Evolutionary conservation across 306 rosid species (phyloP), one percentile per base, ranked within the genome.

Genomic region (Rosa persica): DNA sequence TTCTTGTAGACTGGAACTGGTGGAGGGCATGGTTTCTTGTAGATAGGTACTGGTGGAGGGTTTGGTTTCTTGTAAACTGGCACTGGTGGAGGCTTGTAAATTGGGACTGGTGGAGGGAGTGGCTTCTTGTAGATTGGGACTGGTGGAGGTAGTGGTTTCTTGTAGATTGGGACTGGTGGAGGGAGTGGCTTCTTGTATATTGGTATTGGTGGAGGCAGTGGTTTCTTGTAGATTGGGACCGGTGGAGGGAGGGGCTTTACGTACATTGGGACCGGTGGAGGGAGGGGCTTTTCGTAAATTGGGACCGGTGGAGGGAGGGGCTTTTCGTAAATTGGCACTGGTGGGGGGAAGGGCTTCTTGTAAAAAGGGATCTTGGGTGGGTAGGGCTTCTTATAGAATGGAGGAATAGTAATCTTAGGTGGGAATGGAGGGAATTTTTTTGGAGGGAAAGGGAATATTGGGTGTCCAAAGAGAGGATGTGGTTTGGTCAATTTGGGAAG

Each of bases 361-460:
- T 54, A 65, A 2, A 74, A 51, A 0, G 86, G 85, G 8, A 27
- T n/a, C 5, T 61, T 65, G 38, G 76, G 70, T 12, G 81, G 83
- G 6, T 38, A 38, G 12, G 75, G 82, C 71, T 79, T 75, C 80
- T 76, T 75, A 40, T 71, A 80, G 23, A 85, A 8, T 22, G 88
- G 85, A 30, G 95, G 95, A 38, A 66, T 66, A 36, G 82, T 67
- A 10, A 72, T 39, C 75, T 83, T 86, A 30, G 84, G 93, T 22
- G 89, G 90, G 70, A 85, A 62, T 1, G 81, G 81, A 25, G 74
- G 87, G 78, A 76, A 8, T 65, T 42, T 76, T n/a, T 58, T 76
- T 5, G 76, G 85, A 11, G 74, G 85, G 81, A 72, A 68, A 12
- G 78, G 43, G 10, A 39, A 46, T 12, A 6, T 30, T 4, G 47